Evolutionary conservation across 2,329 filamentous ascomycete genomes (phyloP), one percentile per base, ranked within the genome.

Genomic region (Fonsecaea multimorphosa): DNA sequence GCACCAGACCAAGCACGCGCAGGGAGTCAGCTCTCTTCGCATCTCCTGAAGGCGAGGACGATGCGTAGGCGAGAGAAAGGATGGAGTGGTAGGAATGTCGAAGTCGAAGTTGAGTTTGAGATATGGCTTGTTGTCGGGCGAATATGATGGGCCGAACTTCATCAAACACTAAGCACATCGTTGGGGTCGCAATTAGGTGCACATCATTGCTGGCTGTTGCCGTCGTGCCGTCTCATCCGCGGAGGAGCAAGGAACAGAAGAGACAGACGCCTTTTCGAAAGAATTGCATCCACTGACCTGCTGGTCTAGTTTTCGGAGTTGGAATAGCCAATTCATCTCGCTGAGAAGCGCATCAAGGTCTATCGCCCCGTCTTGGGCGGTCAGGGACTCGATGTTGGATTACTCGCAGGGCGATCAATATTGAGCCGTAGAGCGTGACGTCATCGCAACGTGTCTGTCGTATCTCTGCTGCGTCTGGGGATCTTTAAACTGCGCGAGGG

Each of bases 21-120:
- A 4, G 14, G 29, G 12, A 31, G 14, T 54, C 2, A 34, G n/a
- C 9, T 54, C 27, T 31, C 27, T 11, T n/a, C 27, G 7, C 1
- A 1, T n/a, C 19, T 54, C 14, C 52, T 3, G 14, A 22, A 34
- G n/a, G n/a, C n/a, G 14, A 54, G 24, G 19, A 16, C 38, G n/a
- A 44, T 16, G 16, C 16, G 7, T 44, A 31, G 12, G 24, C 24
- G 16, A 34, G n/a, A 11, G 12, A 19, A 16, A 31, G 19, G 8
- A 8, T 29, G 11, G 4, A 19, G 19, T 11, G 22, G n/a, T n/a
- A 51, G 34, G 27, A n/a, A 53, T 36, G 46, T 60, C 22, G 27
- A 53, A 53, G 46, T 60, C 34, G 31, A 60, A 53, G 58, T 60
- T 53, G 46, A 60, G 58, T 53, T 60, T 36, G 9, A 9, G 9